A percentile compares a stretch with the other conserved stretches of the same genome.
Conservation (phyloP, 371 early-diverging fungal species). For the Gilbertella persicaria region DNA sequence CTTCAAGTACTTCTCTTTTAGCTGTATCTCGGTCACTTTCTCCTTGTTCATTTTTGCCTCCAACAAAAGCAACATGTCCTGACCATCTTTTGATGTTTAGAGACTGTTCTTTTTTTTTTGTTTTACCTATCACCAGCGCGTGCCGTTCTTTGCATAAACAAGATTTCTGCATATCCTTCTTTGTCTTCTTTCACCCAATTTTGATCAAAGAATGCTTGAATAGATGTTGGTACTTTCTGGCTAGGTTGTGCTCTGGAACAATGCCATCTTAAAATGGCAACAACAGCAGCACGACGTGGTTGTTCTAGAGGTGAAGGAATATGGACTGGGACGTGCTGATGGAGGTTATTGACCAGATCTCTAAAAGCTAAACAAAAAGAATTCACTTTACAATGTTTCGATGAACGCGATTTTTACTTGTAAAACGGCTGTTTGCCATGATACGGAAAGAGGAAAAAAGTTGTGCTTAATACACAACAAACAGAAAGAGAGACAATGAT, state of each 20-base stretch:
- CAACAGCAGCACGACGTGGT: constrained; percentile 42
- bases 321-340: constrained; percentile 13
- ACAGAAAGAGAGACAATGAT: too few relatives aligned
- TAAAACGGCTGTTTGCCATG: too few relatives aligned
- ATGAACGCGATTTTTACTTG: too few relatives aligned
- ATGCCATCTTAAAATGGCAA: constrained; percentile 43
- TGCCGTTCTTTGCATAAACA: constrained; percentile 68
- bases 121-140: constrained; percentile 61
- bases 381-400: background rate
- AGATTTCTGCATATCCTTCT: constrained; percentile 55
- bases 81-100: constrained; percentile 49
- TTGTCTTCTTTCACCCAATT: constrained; percentile 33
- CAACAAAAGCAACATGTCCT: constrained; percentile 78
- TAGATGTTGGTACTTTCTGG: background rate
- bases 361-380: constrained; percentile 16
- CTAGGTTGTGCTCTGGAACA: background rate
- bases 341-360: constrained; percentile 24
- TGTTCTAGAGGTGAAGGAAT: constrained; percentile 40
- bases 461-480: too few relatives aligned
- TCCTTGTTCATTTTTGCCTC: constrained; percentile 65
- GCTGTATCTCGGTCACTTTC: constrained; percentile 72
- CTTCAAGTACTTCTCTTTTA: constrained; percentile 69
- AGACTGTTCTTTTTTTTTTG: background rate
- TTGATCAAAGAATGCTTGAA: constrained; percentile 36
- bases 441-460: too few relatives aligned